Percentiles rank a stretch among this genome's conserved stretches.
These are phyloP conservation scores for Vinca minor DNA, from an alignment of 257 asterid genomes.

Conservation along the genomic window DNA sequence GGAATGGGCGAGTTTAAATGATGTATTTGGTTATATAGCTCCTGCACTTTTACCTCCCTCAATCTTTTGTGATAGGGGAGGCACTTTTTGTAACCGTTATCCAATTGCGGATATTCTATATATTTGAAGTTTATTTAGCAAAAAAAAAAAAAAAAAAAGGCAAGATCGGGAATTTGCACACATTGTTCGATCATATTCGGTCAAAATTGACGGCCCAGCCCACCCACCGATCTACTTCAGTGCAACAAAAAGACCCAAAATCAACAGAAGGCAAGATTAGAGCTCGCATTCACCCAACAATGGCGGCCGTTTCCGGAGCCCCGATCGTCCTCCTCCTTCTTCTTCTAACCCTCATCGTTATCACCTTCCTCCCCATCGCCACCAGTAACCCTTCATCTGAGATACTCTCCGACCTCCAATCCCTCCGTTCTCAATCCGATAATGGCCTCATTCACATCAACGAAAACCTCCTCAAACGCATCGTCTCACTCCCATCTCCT, in stretches of 20 bases:
- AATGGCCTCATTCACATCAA: slow-evolving; percentile 58
- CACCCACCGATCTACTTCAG: neutral
- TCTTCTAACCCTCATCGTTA: slow-evolving; percentile 18
- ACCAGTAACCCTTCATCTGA: slow-evolving; percentile 16
- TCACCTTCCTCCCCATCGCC: slow-evolving; percentile 13
- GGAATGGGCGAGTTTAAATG: too few species aligned
- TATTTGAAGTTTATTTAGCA: too few species aligned
- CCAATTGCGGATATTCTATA: too few species aligned
- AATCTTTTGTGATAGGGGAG: too few species aligned
- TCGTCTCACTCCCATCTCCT: slow-evolving; percentile 50
- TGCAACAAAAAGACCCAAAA: too few species aligned
- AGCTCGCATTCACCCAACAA: neutral
- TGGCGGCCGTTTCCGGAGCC: slow-evolving; percentile 38
- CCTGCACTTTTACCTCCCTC: too few species aligned
- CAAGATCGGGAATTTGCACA: too few species aligned
- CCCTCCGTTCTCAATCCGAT: slow-evolving; percentile 46
- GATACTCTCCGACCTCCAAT: slow-evolving; percentile 34
- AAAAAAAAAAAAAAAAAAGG: too few species aligned
- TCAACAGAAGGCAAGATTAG: neutral
- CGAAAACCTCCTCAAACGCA: slow-evolving; percentile 49
- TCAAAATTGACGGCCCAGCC: slow-evolving; percentile 1
- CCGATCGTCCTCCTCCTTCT: slow-evolving; percentile 26
- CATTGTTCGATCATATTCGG: too few species aligned
- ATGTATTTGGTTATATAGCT: too few species aligned
- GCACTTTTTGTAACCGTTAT: too few species aligned